Base-by-base conservation (phyloP, 352 stramenopile species). In the Phytophthora pistaciae region DNA sequence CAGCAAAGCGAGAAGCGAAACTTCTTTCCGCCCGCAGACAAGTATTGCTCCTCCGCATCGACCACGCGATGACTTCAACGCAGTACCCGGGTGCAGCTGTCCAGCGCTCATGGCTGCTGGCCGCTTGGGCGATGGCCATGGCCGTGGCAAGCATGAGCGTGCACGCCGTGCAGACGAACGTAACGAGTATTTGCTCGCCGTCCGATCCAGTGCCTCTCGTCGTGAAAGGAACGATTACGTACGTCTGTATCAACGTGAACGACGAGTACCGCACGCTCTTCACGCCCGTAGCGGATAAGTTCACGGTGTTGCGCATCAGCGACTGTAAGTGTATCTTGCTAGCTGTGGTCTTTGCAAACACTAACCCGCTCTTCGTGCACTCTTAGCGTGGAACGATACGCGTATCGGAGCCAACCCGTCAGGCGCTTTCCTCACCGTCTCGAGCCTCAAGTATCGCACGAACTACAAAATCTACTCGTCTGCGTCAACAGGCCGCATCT, bases 211-310 rank as follows among this genome's bases (percentile, higher is more conserved):
- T 79, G 16, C 83, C 84, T 9, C 70, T 67, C 56, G 68, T 95
- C 36, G 72, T 75, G 48, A 93, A 94, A 63, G 86, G 88, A 27
- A 55, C 78, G 11, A 54, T 42, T n/a, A 93, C 88, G 2, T 93
- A 90, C 53, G 78, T 95, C 16, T 95, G 88, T 61, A 67, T 94
- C 64, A 95, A 95, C 65, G 77, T 94, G 56, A 95, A 94, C 58
- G 79, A 91, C 54, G 63, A 85, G 56, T 92, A 89, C 60, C 86
- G 88, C 64, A 83, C 82, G 3, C 77, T 95, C 13, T 95, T 95
- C 78, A 92, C 81, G 36, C 88, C 88, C 3, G 64, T 91, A 1
- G 85, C 83, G 10, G 88, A 95, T 60, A 83, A 92, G 48, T 95
- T 92, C 74, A 92, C 87, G 9, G 86, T 93, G 46, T 69, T 95